A percentile compares a stretch with the other conserved stretches of the same genome.
Evolutionary conservation across 179 eudicot genomes (phyloP).

Genomic region (Spergularia azorica): DNA sequence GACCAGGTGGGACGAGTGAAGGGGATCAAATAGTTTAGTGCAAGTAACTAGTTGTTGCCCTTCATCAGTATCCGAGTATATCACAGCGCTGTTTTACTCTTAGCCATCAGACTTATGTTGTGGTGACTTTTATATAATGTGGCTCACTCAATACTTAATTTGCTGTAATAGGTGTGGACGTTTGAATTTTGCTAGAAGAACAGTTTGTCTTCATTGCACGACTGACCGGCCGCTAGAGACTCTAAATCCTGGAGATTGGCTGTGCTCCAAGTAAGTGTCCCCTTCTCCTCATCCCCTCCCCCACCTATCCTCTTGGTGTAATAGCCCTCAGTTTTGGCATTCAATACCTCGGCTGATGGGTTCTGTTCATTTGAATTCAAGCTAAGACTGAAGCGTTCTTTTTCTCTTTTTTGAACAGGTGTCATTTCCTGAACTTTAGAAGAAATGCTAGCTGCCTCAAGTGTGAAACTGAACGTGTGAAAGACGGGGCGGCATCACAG

Average conservation of each 20-base stretch:
- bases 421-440: slow-evolving; percentile 65
- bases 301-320: not conserved
- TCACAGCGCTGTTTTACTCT: not conserved
- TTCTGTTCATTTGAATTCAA: not conserved
- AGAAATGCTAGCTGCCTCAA: slow-evolving; percentile 54
- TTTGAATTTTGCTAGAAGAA: slow-evolving; percentile 77
- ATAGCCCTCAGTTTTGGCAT: not conserved
- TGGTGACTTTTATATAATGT: not conserved
- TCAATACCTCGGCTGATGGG: not conserved
- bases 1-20: not conserved
- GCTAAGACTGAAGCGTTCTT: not conserved
- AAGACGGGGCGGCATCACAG: slow-evolving; percentile 12
- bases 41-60: not conserved
- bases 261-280: slow-evolving; percentile 68
- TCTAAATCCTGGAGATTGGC: slow-evolving; percentile 82
- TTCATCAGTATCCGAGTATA: not conserved
- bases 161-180: slow-evolving; percentile 51
- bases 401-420: slow-evolving; percentile 38
- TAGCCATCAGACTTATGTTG: not conserved
- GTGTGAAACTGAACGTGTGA: slow-evolving; percentile 48
- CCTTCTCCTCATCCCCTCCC: not conserved
- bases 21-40: not conserved
- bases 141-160: not conserved
- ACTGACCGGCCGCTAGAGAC: slow-evolving; percentile 60
- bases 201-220: slow-evolving; percentile 59